Conservation (phyloP, 345 rosid species). For the Brassica incana region DNA sequence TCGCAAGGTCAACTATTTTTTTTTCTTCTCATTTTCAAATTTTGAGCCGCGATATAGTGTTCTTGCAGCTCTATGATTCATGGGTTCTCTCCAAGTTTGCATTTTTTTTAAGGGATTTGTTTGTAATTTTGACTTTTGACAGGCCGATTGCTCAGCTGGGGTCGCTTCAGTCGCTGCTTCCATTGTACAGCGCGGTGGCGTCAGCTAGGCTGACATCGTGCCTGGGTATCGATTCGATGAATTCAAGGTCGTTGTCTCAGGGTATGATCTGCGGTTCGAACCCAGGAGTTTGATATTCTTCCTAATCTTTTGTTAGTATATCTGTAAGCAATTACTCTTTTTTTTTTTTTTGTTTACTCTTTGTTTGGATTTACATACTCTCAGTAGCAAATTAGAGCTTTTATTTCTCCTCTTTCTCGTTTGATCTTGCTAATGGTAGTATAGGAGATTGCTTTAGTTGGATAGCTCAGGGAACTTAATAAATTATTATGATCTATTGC, state of each 20-base stretch:
- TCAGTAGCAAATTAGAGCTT: not conserved
- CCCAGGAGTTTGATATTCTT: constrained; percentile 85
- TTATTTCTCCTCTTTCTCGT: too few species aligned
- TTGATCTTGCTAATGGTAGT: too few species aligned
- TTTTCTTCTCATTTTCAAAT: not conserved
- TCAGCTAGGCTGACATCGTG: constrained; percentile 88
- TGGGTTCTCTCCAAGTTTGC: constrained; percentile 8
- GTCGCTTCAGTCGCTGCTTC: constrained; percentile 76
- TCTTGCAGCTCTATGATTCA: not conserved
- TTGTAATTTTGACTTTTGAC: constrained; percentile 29
- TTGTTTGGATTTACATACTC: constrained; percentile 12
- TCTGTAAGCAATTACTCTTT: constrained; percentile 75
- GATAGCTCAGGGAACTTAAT: too few species aligned
- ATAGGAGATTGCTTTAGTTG: not conserved
- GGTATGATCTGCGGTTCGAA: constrained; percentile 97
- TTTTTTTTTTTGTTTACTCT: constrained; percentile 1
- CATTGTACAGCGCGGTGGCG: constrained; percentile 75
- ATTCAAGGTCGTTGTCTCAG: constrained; percentile 92
- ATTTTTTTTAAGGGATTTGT: not conserved
- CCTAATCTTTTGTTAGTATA: constrained; percentile 53
- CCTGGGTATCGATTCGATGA: constrained; percentile 73
- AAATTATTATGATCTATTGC: not conserved
- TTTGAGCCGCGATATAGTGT: not conserved
- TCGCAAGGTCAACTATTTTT: constrained; percentile 48
- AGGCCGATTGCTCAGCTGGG: constrained; percentile 71